A percentile compares a stretch with the other conserved stretches of the same genome.
phyloP scores from a whole-genome alignment of 768 basidiomycete genomes.

The Kwoniella dejecticola region DNA sequence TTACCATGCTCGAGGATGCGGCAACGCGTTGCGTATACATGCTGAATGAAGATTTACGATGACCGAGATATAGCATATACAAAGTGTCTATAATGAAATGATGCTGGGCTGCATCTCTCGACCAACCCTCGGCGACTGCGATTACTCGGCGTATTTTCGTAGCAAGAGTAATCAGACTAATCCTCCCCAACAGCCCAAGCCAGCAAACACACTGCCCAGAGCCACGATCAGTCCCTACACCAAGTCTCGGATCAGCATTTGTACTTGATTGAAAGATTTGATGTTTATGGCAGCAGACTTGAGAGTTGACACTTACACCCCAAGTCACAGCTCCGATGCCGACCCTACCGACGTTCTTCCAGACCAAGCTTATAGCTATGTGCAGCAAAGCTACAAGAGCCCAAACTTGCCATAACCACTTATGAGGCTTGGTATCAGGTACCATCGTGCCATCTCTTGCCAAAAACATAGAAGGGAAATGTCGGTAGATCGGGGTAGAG shows the following conservation, averaged over 20 bases:
- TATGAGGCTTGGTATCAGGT: conserved; percentile 30
- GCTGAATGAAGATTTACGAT: no score
- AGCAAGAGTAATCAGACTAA: no score
- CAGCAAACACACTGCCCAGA: conserved; percentile 52
- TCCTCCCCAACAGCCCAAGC: conserved; percentile 52
- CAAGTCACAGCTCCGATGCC: conserved; percentile 54
- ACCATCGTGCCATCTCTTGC: background rate
- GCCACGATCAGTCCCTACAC: conserved; percentile 53
- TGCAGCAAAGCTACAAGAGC: conserved; percentile 38
- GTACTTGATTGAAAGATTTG: background rate
- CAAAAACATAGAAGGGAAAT: conserved; percentile 2
- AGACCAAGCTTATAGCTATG: conserved; percentile 43
- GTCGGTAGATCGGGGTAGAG: conserved; percentile 48
- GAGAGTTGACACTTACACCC: conserved; percentile 46
- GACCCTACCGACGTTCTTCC: conserved; percentile 49
- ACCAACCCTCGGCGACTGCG: no score
- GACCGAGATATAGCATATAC: no score
- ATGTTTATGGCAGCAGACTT: no score
- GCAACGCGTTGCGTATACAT: no score
- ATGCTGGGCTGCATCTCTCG: no score
- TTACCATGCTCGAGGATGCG: no score
- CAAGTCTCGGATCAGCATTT: background rate
- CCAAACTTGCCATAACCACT: conserved; percentile 46
- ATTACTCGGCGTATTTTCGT: no score
- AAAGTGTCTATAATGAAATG: no score